Percentiles rank a stretch among this genome's conserved stretches.
phyloP scores from a whole-genome alignment of 2,329 filamentous ascomycete genomes.

The Stachybotrys chartarum region DNA sequence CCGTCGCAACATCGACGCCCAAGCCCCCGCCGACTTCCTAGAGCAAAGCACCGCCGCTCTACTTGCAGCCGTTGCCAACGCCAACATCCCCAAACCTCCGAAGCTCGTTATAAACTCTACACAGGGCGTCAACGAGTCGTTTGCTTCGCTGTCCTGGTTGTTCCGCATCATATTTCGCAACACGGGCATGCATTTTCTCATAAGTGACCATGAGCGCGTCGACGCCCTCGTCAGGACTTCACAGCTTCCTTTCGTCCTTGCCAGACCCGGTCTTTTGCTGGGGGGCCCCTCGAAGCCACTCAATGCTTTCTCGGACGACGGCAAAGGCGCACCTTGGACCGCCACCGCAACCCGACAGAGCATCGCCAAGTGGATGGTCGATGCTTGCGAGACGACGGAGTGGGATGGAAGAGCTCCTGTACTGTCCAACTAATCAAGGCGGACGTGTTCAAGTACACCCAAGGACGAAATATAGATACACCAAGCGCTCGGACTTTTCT shows the following conservation, averaged over 20 bases:
- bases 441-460: no score
- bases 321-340: constrained; percentile 32
- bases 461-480: no score
- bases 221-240: constrained; percentile 30
- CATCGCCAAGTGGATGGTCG: constrained; percentile 38
- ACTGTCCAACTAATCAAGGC: constrained; percentile 32
- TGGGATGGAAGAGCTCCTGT: constrained; percentile 39
- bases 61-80: constrained; percentile 27
- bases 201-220: constrained; percentile 39
- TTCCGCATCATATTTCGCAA: constrained; percentile 37
- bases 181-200: constrained; percentile 37
- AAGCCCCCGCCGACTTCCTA: constrained; percentile 38
- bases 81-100: constrained; percentile 2
- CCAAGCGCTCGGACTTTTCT: no score
- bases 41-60: constrained; percentile 31
- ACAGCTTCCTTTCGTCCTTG: constrained; percentile 28
- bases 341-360: constrained; percentile 26
- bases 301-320: constrained; percentile 32
- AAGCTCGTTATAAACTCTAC: constrained; percentile 44
- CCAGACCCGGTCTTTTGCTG: constrained; percentile 34
- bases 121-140: constrained; percentile 41
- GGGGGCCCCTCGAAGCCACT: constrained; percentile 27
- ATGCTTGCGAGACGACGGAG: constrained; percentile 28
- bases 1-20: constrained; percentile 32
- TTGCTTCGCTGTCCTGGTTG: constrained; percentile 28